phyloP scores from a whole-genome alignment of 2,329 filamentous ascomycete species.

The Cladorrhinum sp. region DNA sequence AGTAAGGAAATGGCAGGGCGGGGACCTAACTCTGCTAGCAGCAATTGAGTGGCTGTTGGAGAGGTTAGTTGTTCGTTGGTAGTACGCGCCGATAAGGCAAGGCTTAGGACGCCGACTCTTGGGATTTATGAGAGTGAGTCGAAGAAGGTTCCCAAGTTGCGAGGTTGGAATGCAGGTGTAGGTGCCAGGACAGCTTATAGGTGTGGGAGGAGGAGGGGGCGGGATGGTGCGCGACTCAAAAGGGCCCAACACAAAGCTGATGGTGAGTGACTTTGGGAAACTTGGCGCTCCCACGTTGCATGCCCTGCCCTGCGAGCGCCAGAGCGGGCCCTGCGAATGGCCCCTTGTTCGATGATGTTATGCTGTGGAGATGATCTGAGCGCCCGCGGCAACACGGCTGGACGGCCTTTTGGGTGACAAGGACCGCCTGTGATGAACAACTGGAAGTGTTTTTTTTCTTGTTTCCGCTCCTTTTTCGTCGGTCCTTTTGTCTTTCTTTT shows the following conservation, averaged over 20 bases:
- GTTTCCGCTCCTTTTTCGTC: not conserved
- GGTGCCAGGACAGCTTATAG: not conserved
- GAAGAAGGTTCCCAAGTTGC: not conserved
- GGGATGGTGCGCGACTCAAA: conserved; percentile 17
- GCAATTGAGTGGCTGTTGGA: not conserved
- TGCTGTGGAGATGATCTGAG: conserved; percentile 25
- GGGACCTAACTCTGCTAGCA: not conserved
- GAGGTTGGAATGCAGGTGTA: not conserved
- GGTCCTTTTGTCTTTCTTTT: not conserved
- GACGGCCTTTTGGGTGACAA: not conserved
- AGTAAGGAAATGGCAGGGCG: not conserved
- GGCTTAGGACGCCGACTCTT: not conserved
- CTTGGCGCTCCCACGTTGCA: conserved; percentile 31
- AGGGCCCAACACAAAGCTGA: conserved; percentile 5
- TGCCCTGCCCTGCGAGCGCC: conserved; percentile 12
- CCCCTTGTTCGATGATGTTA: conserved; percentile 31
- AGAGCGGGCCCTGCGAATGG: conserved; percentile 4
- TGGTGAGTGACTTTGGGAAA: conserved; percentile 15
- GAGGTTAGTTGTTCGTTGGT: not conserved
- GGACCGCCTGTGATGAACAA: not conserved
- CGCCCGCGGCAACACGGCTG: conserved; percentile 9
- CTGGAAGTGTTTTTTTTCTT: not conserved
- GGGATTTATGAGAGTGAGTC: not conserved
- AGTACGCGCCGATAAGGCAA: not conserved
- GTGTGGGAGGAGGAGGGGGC: conserved; percentile 8